Evolutionary conservation across 768 basidiomycete species (phyloP), one percentile per base, ranked within the genome.

Genomic region (Naematelia encephala): DNA sequence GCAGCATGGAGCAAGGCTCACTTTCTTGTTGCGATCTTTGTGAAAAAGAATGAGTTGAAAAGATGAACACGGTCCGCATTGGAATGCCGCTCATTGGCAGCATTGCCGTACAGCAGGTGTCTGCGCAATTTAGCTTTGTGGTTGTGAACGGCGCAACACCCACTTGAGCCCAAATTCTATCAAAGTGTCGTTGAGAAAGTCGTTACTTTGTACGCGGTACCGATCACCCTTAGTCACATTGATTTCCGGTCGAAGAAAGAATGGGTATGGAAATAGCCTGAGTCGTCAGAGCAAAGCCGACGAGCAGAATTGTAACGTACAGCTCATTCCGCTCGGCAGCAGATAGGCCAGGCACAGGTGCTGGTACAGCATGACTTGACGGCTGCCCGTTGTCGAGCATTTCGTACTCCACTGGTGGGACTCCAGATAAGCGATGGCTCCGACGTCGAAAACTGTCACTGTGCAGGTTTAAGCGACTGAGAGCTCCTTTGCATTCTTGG

Each of bases 11-110:
- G 29, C 21, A 3, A 13, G 2, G 62, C 66, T 60, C 22, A 60
- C 67, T 57, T 66, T 47, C 61, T 87, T 54, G 82, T 82, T 58
- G 86, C 87, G 25, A 99, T 78, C 77, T 96, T 94, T 80, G 93
- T 90, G 81, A 93, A 98, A 78, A 99, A 98, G 79, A 97, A 99
- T 0, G 93, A 93, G 75, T 87, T 98, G 80, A 98, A 98, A 3
- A 98, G 83, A 69, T 97, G 87, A 0, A 93, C 78, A 14, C 81
- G 27, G 14, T 52, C 51, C n/a, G 23, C 56, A 10, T 51, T n/a
- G 10, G 8, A 12, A 16, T 57, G 25, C 23, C 45, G 13, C n/a
- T 52, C 19, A 4, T 22, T 27, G 13, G 23, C 11, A 19, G 25
- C 43, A 46, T 27, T 30, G 10, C 21, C 29, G 27, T 52, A 30